A percentile compares a stretch with the other conserved stretches of the same genome.
Conservation (phyloP, 2,329 filamentous ascomycete species). For the Xylariaceae sp. region DNA sequence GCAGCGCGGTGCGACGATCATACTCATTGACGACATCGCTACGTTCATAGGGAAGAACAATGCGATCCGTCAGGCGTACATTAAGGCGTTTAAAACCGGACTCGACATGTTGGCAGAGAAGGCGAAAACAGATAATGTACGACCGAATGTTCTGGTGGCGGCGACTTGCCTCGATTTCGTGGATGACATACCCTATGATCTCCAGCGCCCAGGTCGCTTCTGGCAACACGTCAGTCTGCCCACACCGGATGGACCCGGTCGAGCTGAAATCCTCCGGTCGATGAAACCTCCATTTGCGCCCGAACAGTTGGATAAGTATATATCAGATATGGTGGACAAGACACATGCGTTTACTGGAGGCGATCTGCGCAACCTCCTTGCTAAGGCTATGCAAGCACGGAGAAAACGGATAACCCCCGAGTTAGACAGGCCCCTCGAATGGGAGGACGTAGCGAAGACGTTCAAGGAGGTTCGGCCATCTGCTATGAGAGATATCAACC, state of each 20-base stretch:
- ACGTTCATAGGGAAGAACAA: slow-evolving; percentile 59
- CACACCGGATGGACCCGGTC: slow-evolving; percentile 65
- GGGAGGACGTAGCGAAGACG: slow-evolving; percentile 58
- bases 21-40: slow-evolving; percentile 75
- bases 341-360: slow-evolving; percentile 84
- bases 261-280: slow-evolving; percentile 68
- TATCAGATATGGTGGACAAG: slow-evolving; percentile 60
- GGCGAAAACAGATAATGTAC: slow-evolving; percentile 33
- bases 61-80: slow-evolving; percentile 45
- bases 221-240: slow-evolving; percentile 65
- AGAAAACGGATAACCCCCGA: slow-evolving; percentile 21
- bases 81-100: slow-evolving; percentile 47
- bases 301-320: slow-evolving; percentile 45
- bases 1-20: slow-evolving; percentile 63
- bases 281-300: slow-evolving; percentile 45
- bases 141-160: slow-evolving; percentile 63
- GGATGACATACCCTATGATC: slow-evolving; percentile 63
- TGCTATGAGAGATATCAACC: slow-evolving; percentile 82
- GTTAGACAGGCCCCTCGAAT: slow-evolving; percentile 23
- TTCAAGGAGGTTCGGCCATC: slow-evolving; percentile 68
- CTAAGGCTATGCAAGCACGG: slow-evolving; percentile 38
- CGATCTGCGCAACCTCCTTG: slow-evolving; percentile 64
- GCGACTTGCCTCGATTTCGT: slow-evolving; percentile 67
- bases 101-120: slow-evolving; percentile 49
- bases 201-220: slow-evolving; percentile 63